Evolutionary conservation across 148 eudicot genomes (phyloP).

Genomic region (Salicornia ramosissima): DNA sequence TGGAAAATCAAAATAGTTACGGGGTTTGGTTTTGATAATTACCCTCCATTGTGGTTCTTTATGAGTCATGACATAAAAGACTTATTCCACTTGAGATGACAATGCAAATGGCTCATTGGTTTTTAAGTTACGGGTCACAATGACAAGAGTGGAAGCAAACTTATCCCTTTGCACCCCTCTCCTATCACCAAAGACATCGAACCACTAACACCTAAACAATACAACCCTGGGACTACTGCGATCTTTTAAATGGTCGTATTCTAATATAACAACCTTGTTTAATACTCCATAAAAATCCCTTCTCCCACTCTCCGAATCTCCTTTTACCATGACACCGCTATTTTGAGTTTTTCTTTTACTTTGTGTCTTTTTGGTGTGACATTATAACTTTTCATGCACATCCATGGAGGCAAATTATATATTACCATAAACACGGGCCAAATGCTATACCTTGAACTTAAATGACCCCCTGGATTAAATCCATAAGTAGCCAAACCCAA

Average conservation of each 20-base stretch:
- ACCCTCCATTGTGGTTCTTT: no score
- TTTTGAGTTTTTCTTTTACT: no score
- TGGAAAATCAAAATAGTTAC: no score
- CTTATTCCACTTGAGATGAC: conserved; percentile 4
- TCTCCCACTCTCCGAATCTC: not conserved
- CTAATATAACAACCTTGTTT: not conserved
- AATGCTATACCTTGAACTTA: not conserved
- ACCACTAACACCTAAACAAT: conserved; percentile 2
- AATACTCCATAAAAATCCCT: conserved; percentile 3
- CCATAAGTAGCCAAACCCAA: not conserved
- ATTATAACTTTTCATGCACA: no score
- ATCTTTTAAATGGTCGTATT: not conserved
- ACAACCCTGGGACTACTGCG: no score
- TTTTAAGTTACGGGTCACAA: not conserved
- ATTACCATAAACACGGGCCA: no score
- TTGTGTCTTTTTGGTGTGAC: no score
- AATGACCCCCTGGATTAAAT: no score
- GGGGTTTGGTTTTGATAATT: no score
- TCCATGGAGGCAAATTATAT: no score
- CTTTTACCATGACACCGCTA: conserved; percentile 3
- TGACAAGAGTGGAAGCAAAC: conserved; percentile 2
- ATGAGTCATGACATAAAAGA: no score
- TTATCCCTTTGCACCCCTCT: conserved; percentile 14
- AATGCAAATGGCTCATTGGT: conserved; percentile 12
- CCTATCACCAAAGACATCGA: no score